These are phyloP conservation scores for Calonectria pseudoturangicola DNA, from an alignment of 2,329 filamentous ascomycete genomes.

Conservation along the genomic window DNA sequence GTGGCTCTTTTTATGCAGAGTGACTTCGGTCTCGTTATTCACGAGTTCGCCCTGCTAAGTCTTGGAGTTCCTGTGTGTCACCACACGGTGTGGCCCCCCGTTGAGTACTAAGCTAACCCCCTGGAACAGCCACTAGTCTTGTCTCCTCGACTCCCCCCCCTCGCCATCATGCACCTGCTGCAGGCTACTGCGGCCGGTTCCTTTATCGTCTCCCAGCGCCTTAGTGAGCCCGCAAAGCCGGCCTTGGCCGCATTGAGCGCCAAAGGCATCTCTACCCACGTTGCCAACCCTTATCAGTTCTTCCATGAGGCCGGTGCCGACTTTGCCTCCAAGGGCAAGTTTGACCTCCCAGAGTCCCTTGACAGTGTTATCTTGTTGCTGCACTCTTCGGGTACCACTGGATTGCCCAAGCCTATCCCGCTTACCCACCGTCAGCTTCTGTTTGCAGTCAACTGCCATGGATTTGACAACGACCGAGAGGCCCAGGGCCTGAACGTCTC, in stretches of 20 bases:
- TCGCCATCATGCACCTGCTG: conserved; percentile 45
- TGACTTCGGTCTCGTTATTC: conserved; percentile 54
- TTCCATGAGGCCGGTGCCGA: conserved; percentile 38
- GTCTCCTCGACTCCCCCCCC: conserved; percentile 45
- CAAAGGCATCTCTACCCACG: conserved; percentile 43
- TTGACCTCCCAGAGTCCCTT: conserved; percentile 44
- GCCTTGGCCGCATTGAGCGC: conserved; percentile 39
- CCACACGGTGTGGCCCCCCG: neutral
- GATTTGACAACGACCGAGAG: conserved; percentile 48
- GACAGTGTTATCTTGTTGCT: conserved; percentile 55
- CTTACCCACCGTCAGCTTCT: conserved; percentile 56
- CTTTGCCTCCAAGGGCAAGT: conserved; percentile 39
- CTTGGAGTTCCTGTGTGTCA: conserved; percentile 50
- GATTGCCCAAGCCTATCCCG: conserved; percentile 60
- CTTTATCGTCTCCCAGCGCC: conserved; percentile 46
- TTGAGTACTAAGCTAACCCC: conserved; percentile 16
- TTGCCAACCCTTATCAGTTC: conserved; percentile 38
- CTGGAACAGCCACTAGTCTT: conserved; percentile 42
- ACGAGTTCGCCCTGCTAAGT: conserved; percentile 51
- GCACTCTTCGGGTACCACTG: conserved; percentile 61
- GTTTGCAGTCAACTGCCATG: conserved; percentile 55
- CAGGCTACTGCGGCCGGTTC: conserved; percentile 41
- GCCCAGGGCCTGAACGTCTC: conserved; percentile 55
- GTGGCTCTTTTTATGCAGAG: conserved; percentile 57
- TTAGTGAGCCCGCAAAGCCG: conserved; percentile 43